Conservation (phyloP, 305 asterid genomes). For the Fraxinus albicans region DNA sequence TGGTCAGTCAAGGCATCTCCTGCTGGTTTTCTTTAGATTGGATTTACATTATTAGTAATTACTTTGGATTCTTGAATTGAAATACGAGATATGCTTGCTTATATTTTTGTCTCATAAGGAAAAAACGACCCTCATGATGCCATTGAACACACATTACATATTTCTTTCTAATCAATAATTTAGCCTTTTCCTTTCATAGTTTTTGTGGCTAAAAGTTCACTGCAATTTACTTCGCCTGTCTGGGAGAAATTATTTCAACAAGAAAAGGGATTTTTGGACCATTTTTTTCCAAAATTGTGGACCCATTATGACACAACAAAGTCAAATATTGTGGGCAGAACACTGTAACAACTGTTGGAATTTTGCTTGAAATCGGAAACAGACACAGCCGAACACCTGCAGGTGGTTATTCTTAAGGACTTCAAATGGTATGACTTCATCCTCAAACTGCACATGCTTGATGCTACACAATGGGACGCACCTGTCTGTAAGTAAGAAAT, state of each 20-base stretch:
- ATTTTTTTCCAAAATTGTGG: too few species aligned
- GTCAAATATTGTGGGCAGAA: too few species aligned
- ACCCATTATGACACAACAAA: too few species aligned
- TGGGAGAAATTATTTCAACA: too few species aligned
- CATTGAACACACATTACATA: constrained; percentile 49
- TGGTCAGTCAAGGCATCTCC: constrained; percentile 55
- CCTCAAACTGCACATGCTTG: constrained; percentile 69
- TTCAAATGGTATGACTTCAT: constrained; percentile 85
- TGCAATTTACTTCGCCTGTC: constrained; percentile 5
- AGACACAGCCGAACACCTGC: constrained; percentile 9
- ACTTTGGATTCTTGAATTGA: constrained; percentile 14
- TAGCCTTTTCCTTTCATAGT: not conserved
- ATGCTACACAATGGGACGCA: constrained; percentile 72
- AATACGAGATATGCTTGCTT: constrained; percentile 16
- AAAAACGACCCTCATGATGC: constrained; percentile 79
- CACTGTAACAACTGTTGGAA: too few species aligned
- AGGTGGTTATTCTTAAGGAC: constrained; percentile 82
- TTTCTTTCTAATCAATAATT: not conserved
- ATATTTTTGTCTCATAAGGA: constrained; percentile 42
- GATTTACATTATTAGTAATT: not conserved
- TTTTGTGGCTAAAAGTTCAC: not conserved
- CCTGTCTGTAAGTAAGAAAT: constrained; percentile 54
- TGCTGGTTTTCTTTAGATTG: constrained; percentile 21
- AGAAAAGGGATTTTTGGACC: too few species aligned
- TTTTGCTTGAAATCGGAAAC: too few species aligned